These are phyloP conservation scores for Eucalyptus brandiana DNA, from an alignment of 345 rosid species.

Conservation along the genomic window DNA sequence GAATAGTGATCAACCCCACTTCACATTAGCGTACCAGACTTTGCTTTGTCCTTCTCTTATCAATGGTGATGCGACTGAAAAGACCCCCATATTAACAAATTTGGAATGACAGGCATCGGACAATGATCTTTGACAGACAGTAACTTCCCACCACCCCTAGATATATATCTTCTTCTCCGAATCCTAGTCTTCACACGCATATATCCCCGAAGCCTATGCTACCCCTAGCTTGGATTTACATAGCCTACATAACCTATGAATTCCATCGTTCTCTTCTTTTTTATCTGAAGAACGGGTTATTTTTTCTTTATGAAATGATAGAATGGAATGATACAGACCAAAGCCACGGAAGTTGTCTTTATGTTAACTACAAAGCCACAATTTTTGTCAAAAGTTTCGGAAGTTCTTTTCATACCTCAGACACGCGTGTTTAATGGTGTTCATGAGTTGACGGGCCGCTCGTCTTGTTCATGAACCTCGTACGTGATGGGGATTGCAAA, in stretches of 20 bases:
- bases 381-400: neutral
- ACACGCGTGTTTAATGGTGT: neutral
- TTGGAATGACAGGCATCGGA: neutral
- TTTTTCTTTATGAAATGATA: neutral
- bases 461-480: neutral
- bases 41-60: neutral
- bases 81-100: neutral
- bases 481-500: neutral
- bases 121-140: neutral
- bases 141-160: neutral
- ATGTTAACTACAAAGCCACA: neutral
- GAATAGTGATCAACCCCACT: neutral
- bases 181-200: neutral
- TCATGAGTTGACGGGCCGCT: neutral
- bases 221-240: neutral
- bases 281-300: neutral
- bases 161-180: neutral
- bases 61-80: neutral
- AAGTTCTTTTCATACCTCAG: neutral
- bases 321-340: neutral
- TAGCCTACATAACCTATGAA: neutral
- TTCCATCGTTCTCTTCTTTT: neutral
- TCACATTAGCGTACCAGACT: neutral
- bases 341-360: neutral
- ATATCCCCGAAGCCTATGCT: neutral